A percentile compares a stretch with the other conserved stretches of the same genome.
These are phyloP conservation scores for Cercospora sp. DNA, from an alignment of 2,329 filamentous ascomycete species.

Conservation along the genomic window DNA sequence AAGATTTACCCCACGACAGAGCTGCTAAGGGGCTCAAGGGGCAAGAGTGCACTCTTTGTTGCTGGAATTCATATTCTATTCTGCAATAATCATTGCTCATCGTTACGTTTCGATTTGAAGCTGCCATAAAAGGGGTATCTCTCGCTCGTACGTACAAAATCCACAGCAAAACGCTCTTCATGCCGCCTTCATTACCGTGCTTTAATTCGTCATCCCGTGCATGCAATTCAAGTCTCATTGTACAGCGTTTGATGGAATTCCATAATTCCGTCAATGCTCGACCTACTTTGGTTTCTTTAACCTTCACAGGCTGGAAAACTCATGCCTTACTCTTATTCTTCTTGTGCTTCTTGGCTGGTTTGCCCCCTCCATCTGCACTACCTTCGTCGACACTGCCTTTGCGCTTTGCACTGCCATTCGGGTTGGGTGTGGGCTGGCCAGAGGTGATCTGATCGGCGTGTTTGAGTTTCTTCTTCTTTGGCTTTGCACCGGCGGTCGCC, in stretches of 20 bases:
- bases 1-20: too few relatives aligned
- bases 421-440: neutral
- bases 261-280: too few relatives aligned
- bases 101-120: neutral
- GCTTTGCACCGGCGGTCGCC: conserved; percentile 60
- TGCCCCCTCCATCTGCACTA: conserved; percentile 2
- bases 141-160: neutral
- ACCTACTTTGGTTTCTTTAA: too few relatives aligned
- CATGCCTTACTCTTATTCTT: conserved; percentile 9
- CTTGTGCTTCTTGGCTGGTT: conserved; percentile 24
- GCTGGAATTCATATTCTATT: neutral
- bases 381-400: conserved; percentile 7
- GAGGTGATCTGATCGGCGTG: conserved; percentile 58
- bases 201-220: neutral
- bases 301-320: too few relatives aligned
- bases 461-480: conserved; percentile 24
- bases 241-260: too few relatives aligned
- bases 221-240: too few relatives aligned
- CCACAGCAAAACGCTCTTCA: neutral
- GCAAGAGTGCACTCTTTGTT: neutral
- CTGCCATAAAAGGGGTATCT: neutral
- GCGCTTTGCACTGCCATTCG: neutral
- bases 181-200: neutral
- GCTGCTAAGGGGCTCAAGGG: too few relatives aligned
- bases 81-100: neutral